Evolutionary conservation across 345 rosid genomes (phyloP).

Genomic region (Hibiscus trionum): DNA sequence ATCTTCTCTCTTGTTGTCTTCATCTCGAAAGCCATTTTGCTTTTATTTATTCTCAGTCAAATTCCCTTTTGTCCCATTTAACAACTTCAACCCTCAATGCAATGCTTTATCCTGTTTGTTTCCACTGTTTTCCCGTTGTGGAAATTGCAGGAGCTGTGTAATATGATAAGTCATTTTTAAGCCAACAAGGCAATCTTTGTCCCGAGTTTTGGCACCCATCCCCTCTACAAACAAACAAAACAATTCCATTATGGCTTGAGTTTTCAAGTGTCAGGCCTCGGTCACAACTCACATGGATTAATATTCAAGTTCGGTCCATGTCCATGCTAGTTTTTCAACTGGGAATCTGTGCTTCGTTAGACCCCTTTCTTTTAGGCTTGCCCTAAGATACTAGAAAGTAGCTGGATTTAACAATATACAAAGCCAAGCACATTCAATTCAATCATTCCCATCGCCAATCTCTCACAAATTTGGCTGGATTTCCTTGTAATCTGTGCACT

Average conservation of each 20-base stretch:
- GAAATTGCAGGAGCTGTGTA: neutral
- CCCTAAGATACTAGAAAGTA: neutral
- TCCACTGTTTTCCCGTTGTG: neutral
- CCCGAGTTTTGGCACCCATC: constrained; percentile 6
- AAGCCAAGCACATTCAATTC: neutral
- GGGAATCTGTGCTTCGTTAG: too few species aligned
- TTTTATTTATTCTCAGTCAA: too few species aligned
- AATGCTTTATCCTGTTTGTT: neutral
- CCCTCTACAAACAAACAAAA: neutral
- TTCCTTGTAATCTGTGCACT: neutral
- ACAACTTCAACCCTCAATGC: neutral
- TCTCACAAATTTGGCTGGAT: constrained; percentile 5
- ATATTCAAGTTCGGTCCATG: neutral
- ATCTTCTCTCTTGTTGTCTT: too few species aligned
- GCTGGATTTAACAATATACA: neutral
- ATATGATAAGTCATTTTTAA: neutral
- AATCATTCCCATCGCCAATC: neutral
- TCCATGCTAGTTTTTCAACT: neutral
- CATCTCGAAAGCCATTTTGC: too few species aligned
- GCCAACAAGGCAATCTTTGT: neutral
- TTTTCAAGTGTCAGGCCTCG: neutral
- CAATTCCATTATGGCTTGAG: neutral
- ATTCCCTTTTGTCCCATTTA: neutral
- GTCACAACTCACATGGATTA: neutral
- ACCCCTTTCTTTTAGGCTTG: too few species aligned